phyloP scores from a whole-genome alignment of 2,329 filamentous ascomycete genomes.

The Hypoxylon sp. region DNA sequence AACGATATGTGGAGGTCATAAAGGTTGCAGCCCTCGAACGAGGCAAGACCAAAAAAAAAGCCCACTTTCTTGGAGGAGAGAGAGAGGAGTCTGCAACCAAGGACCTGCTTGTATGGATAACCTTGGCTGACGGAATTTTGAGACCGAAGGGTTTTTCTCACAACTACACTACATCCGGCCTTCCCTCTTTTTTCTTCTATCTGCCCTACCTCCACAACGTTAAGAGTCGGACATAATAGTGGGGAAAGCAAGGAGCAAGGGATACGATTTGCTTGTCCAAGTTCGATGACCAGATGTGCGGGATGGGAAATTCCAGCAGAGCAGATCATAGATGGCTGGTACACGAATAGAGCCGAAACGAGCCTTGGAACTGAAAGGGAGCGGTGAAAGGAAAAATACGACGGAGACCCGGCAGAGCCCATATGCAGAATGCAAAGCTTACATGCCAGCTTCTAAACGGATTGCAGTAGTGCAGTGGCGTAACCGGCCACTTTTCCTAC shows the following conservation, averaged over 20 bases:
- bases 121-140: constrained; percentile 42
- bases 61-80: constrained; percentile 38
- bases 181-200: constrained; percentile 15
- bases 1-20: constrained; percentile 44
- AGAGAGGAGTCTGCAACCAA: constrained; percentile 29
- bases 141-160: constrained; percentile 23
- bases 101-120: constrained; percentile 36
- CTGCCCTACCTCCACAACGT: constrained; percentile 16
- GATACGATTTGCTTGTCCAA: constrained; percentile 27
- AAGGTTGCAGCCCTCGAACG: constrained; percentile 48
- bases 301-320: constrained; percentile 31
- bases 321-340: constrained; percentile 43
- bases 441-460: constrained; percentile 43
- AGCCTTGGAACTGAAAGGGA: constrained; percentile 28
- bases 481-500: constrained; percentile 43
- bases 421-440: constrained; percentile 41
- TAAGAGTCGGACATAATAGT: constrained; percentile 41
- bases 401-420: constrained; percentile 38
- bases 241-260: constrained; percentile 40
- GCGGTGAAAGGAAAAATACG: constrained; percentile 43
- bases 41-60: constrained; percentile 45
- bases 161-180: constrained; percentile 21
- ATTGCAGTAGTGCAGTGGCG: constrained; percentile 50
- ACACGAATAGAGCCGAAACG: constrained; percentile 30
- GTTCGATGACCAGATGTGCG: constrained; percentile 23